phyloP scores from a whole-genome alignment of 768 basidiomycete genomes.

The Suillus subluteus region DNA sequence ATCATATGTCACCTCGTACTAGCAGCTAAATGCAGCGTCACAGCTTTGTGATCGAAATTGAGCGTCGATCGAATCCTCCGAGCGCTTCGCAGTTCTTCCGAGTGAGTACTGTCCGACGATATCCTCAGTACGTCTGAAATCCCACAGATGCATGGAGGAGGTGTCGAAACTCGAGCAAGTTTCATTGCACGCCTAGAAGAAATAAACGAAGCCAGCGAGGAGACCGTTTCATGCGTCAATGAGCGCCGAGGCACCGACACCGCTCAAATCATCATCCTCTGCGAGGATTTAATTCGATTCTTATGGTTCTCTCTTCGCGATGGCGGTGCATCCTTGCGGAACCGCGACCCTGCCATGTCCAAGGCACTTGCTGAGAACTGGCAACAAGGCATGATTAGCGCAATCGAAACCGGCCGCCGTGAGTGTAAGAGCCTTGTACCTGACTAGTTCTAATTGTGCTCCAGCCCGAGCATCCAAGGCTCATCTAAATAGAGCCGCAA shows the following conservation, averaged over 20 bases:
- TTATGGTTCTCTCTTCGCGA: slow-evolving; percentile 36
- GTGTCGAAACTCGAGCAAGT: slow-evolving; percentile 24
- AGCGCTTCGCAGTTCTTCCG: slow-evolving; percentile 24
- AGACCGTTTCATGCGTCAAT: slow-evolving; percentile 23
- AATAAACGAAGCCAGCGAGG: slow-evolving; percentile 18
- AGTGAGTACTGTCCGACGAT: slow-evolving; percentile 14
- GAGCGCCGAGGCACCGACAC: slow-evolving; percentile 31
- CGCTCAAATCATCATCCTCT: slow-evolving; percentile 28
- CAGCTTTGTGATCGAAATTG: slow-evolving; percentile 28
- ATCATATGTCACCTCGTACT: not conserved
- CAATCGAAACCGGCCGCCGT: slow-evolving; percentile 26
- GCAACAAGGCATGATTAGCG: slow-evolving; percentile 18
- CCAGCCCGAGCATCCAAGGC: slow-evolving; percentile 12
- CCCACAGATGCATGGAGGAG: slow-evolving; percentile 28
- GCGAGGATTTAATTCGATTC: slow-evolving; percentile 27
- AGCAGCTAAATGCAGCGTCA: slow-evolving; percentile 3
- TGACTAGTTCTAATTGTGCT: slow-evolving; percentile 8
- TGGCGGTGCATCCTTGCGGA: slow-evolving; percentile 26
- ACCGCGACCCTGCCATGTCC: slow-evolving; percentile 21
- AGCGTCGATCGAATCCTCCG: slow-evolving; percentile 21
- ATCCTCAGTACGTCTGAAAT: not conserved
- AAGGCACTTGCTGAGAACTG: slow-evolving; percentile 23
- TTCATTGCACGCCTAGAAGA: slow-evolving; percentile 22
- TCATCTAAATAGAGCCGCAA: slow-evolving; percentile 2
- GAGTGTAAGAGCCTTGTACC: slow-evolving; percentile 12